phyloP scores from a whole-genome alignment of 257 asterid genomes.

The Echium plantagineum region DNA sequence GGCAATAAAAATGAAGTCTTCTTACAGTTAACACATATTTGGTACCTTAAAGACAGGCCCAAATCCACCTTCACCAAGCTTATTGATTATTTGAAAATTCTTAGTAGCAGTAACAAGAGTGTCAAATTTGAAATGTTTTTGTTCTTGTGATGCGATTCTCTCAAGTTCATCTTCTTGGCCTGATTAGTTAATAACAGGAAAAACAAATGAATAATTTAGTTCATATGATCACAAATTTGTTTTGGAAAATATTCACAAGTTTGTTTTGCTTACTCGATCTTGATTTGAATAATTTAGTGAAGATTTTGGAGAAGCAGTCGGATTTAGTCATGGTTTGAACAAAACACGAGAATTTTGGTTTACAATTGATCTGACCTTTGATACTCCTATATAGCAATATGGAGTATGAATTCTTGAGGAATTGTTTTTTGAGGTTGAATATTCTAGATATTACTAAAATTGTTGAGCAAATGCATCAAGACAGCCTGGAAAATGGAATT shows the following conservation, averaged over 20 bases:
- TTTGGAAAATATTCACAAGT: not conserved
- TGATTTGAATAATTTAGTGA: conserved; percentile 35
- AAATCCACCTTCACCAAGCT: conserved; percentile 66
- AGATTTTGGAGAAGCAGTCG: conserved; percentile 24
- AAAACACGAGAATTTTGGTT: not conserved
- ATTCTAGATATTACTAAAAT: no score
- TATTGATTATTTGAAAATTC: conserved; percentile 28
- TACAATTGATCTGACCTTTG: no score
- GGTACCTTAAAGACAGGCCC: conserved; percentile 55
- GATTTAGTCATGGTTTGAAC: conserved; percentile 42
- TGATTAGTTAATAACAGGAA: conserved; percentile 16
- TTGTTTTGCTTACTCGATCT: no score
- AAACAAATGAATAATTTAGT: no score
- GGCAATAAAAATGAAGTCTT: not conserved
- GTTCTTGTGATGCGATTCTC: conserved; percentile 63
- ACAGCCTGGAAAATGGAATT: no score
- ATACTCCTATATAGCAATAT: no score
- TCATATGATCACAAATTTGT: no score
- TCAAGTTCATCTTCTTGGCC: conserved; percentile 54
- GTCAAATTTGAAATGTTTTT: conserved; percentile 46
- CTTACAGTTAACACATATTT: not conserved
- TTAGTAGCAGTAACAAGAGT: conserved; percentile 41
- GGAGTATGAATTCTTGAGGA: no score
- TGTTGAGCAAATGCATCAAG: no score
- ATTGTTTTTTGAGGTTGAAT: no score